Evolutionary conservation across 73 alveolate species (phyloP).

Genomic region (Tetrahymena thermophila): DNA sequence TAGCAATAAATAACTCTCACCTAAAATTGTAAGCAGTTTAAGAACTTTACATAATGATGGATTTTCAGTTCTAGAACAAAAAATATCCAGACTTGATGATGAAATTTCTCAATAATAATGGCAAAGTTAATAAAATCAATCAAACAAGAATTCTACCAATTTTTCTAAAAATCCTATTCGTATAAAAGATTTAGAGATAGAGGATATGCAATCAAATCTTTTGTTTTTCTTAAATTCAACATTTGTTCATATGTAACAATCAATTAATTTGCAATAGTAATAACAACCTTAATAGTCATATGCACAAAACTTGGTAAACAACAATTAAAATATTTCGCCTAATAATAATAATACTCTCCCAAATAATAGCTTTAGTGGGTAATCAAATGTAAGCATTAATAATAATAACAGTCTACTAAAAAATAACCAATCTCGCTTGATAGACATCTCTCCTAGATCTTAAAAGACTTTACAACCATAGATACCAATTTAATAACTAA

Average conservation of each 20-base stretch:
- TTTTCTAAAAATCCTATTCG: background rate
- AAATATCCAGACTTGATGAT: background rate
- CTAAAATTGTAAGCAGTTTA: background rate
- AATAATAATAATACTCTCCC: no score
- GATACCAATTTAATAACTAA: background rate
- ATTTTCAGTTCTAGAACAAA: background rate
- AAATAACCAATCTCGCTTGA: background rate
- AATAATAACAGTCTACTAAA: background rate
- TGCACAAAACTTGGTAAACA: background rate
- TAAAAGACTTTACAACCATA: background rate
- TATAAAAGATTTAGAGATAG: background rate
- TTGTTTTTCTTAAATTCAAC: background rate
- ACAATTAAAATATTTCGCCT: background rate
- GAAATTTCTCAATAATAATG: background rate
- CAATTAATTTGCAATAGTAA: background rate
- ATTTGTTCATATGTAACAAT: background rate
- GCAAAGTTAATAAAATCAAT: background rate
- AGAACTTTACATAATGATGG: background rate
- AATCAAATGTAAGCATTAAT: background rate
- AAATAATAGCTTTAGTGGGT: background rate
- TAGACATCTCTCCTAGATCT: background rate
- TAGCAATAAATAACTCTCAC: background rate
- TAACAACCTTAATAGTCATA: background rate
- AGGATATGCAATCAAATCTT: background rate
- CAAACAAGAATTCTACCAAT: background rate